Conservation (phyloP, 495 filamentous ascomycete genomes). For the Terfezia claveryi region DNA sequence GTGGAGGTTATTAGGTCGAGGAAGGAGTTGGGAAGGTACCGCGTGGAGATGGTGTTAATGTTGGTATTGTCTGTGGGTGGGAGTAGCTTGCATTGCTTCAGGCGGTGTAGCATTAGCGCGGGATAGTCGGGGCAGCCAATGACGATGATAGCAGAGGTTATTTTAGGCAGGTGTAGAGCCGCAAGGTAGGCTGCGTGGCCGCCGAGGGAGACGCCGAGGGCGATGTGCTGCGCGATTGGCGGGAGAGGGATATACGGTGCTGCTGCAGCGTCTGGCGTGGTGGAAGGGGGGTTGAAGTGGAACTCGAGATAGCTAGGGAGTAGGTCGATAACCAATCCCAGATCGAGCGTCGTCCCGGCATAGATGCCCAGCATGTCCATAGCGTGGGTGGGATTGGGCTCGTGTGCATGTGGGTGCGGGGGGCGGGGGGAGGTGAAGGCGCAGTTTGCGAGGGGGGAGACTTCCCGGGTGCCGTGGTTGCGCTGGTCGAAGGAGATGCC, state of each 20-base stretch:
- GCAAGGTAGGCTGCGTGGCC: conserved; percentile 76
- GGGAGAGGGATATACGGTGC: conserved; percentile 18
- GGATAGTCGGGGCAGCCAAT: conserved; percentile 75
- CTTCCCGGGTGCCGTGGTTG: conserved; percentile 61
- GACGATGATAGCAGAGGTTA: conserved; percentile 51
- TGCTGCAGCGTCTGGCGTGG: conserved; percentile 51
- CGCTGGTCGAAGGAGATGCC: conserved; percentile 70
- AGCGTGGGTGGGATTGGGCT: conserved; percentile 54
- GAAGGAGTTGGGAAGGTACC: not conserved
- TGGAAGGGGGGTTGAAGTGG: conserved; percentile 19
- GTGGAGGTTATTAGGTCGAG: not conserved
- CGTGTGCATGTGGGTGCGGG: conserved; percentile 31
- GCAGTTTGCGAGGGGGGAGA: conserved; percentile 24
- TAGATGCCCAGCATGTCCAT: conserved; percentile 59
- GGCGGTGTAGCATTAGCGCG: conserved; percentile 7
- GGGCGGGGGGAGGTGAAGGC: not conserved
- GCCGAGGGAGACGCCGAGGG: conserved; percentile 64
- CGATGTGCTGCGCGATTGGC: conserved; percentile 45
- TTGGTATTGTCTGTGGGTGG: not conserved
- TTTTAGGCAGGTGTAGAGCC: conserved; percentile 52
- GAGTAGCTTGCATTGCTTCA: conserved; percentile 2
- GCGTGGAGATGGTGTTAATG: not conserved
- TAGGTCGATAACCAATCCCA: conserved; percentile 45
- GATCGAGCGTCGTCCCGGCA: conserved; percentile 51
- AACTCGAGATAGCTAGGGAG: conserved; percentile 47